Base-by-base conservation (phyloP, 768 basidiomycete genomes). In the Suillus sp. region DNA sequence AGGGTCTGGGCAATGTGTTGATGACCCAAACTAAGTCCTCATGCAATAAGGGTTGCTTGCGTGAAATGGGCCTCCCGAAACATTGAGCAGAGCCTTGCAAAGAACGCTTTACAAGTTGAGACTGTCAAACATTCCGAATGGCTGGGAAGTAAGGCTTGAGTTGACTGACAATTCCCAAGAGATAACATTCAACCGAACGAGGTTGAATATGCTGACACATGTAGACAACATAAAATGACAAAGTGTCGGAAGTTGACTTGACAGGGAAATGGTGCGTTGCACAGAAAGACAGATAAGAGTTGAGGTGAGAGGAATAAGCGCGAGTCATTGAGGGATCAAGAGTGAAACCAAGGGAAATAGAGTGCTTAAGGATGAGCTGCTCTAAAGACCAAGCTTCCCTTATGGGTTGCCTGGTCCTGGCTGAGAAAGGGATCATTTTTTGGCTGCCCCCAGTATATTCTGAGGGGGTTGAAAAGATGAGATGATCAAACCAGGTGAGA, bases 261-360 rank as follows among this genome's bases (percentile, higher is more conserved):
- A 78, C 32, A 5, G 78, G 71, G 16, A 79, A 66, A 2, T 71
- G 7, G 59, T 82, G 79, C 0, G 64, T 0, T 0, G 62, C 34
- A 42, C 71, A 69, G 66, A 82, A 82, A 0, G 69, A 64, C 6
- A 80, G 22, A 50, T 81, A 82, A 2, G 77, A 80, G 30, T 78
- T 72, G 25, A 79, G 62, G 8, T 75, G 71, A 0, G 78, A 79
- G 0, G 68, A 59, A 65, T 81, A 81, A 0, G 70, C 60, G 0
- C 27, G 1, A 0, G 20, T 4, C 0, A 75, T 74, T 4, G 69
- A 69, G 0, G 14, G 18, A 20, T 77, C 72, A 22, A 81, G 62
- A 0, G 76, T 62, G 0, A 9, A 1, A 2, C 20, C 20, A 9
- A 42, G 20, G 0, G 16, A 1, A 8, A 42, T 9, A 1, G 20